A percentile compares a stretch with the other conserved stretches of the same genome.
Evolutionary conservation across 352 stramenopile genomes (phyloP).

Genomic region (Aphanomyces invadans): DNA sequence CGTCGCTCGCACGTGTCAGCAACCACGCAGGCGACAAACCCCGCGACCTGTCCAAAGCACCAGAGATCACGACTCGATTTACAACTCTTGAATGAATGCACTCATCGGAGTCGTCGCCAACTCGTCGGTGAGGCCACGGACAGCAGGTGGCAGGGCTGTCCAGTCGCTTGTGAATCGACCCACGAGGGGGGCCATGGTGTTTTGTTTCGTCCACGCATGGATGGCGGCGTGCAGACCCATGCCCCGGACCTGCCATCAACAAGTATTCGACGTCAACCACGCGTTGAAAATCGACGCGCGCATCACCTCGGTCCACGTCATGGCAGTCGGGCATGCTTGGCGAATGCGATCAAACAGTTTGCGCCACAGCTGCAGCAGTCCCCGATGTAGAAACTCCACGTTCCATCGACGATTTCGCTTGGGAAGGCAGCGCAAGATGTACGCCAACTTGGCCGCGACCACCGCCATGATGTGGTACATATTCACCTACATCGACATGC

Average conservation of each 20-base stretch:
- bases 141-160: background rate
- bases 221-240: slow-evolving; percentile 1
- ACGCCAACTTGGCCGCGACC: background rate
- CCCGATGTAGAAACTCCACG: background rate
- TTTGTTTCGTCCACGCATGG: background rate
- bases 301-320: background rate
- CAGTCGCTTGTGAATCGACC: background rate
- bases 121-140: background rate
- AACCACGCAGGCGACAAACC: slow-evolving; percentile 7
- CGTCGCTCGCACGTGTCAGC: background rate
- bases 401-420: background rate
- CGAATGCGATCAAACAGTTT: background rate
- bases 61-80: background rate
- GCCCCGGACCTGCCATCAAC: background rate
- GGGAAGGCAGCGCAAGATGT: background rate
- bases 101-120: background rate
- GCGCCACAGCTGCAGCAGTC: background rate
- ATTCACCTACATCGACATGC: background rate
- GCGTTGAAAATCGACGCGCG: too few relatives aligned
- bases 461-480: slow-evolving; percentile 9
- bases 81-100: slow-evolving; percentile 2
- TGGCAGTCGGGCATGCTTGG: background rate
- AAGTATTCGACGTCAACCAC: background rate
- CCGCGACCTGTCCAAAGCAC: background rate
- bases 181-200: background rate